These are phyloP conservation scores for Coniferiporia sulphurascens DNA, from an alignment of 1,284 basidiomycete species.

Conservation along the genomic window DNA sequence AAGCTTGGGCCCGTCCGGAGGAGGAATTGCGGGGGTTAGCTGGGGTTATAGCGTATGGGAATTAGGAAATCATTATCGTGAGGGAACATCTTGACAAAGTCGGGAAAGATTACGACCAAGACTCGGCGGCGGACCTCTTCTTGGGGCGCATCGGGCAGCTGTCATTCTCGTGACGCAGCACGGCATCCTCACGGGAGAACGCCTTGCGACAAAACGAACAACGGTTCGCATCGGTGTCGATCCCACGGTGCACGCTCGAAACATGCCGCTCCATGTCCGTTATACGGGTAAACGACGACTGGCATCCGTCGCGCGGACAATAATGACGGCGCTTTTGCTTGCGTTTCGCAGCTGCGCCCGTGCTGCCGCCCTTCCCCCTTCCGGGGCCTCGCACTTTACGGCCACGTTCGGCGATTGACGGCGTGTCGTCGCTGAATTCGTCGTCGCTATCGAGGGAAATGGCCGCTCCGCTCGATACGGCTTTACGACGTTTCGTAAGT, in stretches of 20 bases:
- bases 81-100: background rate
- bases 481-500: slow-evolving; percentile 6
- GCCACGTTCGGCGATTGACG: background rate
- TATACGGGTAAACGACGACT: slow-evolving; percentile 15
- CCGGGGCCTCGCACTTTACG: background rate
- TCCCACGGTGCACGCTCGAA: slow-evolving; percentile 11
- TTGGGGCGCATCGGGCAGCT: slow-evolving; percentile 18
- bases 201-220: slow-evolving; percentile 18
- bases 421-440: slow-evolving; percentile 2
- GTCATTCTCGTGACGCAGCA: slow-evolving; percentile 19
- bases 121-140: slow-evolving; percentile 13
- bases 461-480: background rate
- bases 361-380: background rate
- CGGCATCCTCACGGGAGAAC: slow-evolving; percentile 20
- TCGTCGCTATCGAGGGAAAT: slow-evolving; percentile 7
- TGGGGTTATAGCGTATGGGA: background rate
- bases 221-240: slow-evolving; percentile 13
- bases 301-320: slow-evolving; percentile 15
- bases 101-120: background rate
- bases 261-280: slow-evolving; percentile 20
- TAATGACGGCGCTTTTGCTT: slow-evolving; percentile 16
- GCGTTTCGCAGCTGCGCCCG: slow-evolving; percentile 3
- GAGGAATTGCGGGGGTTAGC: background rate
- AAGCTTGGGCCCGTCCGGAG: background rate
- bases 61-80: background rate